Conservation (phyloP, 257 asterid species). For the Salvia rosmarinus region DNA sequence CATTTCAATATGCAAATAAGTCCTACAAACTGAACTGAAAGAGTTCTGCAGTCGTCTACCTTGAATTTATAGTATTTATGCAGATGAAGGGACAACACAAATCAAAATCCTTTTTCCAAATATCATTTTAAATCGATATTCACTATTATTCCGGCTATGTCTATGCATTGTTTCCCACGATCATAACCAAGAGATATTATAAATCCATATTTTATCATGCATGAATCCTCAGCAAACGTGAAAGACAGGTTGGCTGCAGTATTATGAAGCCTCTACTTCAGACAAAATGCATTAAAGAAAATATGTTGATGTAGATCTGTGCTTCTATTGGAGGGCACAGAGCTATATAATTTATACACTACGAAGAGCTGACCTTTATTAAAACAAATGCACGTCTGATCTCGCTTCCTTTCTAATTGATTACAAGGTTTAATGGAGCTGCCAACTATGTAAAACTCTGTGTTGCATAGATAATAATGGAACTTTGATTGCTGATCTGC, state of each 20-base stretch:
- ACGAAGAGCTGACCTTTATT: background rate
- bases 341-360: background rate
- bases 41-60: background rate
- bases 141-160: constrained; percentile 18
- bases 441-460: constrained; percentile 1
- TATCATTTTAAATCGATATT: constrained; percentile 7
- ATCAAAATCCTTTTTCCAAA: background rate
- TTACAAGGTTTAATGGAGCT: background rate
- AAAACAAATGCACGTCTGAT: background rate
- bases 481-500: background rate
- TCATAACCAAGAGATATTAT: background rate
- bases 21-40: background rate
- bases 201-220: background rate
- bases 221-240: background rate
- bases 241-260: background rate
- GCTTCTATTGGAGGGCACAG: constrained; percentile 1
- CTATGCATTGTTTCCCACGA: constrained; percentile 26
- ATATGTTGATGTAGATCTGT: background rate
- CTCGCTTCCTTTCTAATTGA: constrained; percentile 1
- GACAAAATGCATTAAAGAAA: background rate
- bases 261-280: background rate
- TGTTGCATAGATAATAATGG: background rate
- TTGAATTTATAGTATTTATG: background rate
- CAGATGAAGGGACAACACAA: background rate
- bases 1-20: background rate